Percentiles rank a stretch among this genome's conserved stretches.
Conservation (phyloP, 192 early-diverging fungal genomes). For the Backusella sp. region DNA sequence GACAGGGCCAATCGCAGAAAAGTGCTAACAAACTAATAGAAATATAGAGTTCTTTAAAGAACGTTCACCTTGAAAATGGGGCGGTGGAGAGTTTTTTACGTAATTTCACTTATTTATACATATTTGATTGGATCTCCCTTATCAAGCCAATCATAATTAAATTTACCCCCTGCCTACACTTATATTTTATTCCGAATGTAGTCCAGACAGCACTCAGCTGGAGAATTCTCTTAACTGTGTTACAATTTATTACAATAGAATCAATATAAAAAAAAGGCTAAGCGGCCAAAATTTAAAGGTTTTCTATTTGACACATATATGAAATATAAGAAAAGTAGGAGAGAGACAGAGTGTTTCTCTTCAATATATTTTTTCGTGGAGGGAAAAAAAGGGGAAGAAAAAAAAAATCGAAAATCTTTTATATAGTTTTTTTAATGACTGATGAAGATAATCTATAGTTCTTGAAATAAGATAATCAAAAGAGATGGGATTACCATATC, state of each 20-base stretch:
- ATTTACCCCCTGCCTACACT: background rate
- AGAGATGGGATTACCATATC: background rate
- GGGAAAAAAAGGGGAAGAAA: background rate
- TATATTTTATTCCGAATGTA: background rate
- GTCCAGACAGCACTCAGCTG: background rate
- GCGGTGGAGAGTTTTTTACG: background rate
- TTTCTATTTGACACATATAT: background rate
- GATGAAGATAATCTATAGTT: constrained; percentile 1
- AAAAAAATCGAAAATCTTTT: background rate
- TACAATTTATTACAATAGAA: background rate
- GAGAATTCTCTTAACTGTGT: background rate
- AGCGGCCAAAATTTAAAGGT: background rate
- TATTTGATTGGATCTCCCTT: background rate
- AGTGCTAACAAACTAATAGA: background rate
- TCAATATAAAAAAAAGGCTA: background rate
- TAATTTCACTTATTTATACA: background rate
- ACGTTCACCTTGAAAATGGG: background rate
- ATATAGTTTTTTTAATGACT: background rate
- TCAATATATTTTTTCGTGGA: background rate
- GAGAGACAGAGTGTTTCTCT: background rate
- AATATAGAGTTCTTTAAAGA: background rate
- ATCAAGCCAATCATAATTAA: constrained; percentile 7
- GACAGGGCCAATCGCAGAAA: background rate
- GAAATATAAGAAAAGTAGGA: background rate
- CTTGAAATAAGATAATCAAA: background rate